These are phyloP conservation scores for Calonectria pauciramosa DNA, from an alignment of 2,329 filamentous ascomycete species.

Conservation along the genomic window DNA sequence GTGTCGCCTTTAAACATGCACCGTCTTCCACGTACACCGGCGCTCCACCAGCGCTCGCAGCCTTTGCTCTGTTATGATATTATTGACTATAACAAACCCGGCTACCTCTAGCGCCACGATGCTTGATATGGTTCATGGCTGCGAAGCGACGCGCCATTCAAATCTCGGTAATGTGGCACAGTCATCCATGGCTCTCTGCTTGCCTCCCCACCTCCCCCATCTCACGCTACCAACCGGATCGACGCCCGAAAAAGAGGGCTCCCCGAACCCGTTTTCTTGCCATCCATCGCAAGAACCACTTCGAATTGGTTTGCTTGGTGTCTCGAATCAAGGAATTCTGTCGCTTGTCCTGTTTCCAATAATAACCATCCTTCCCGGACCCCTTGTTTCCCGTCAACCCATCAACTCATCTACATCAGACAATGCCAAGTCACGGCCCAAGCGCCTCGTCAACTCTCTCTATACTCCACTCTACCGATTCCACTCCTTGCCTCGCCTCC, in stretches of 20 bases:
- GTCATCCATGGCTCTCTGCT: slow-evolving; percentile 11
- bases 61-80: background rate
- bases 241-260: slow-evolving; percentile 4
- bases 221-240: slow-evolving; percentile 21
- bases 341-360: background rate
- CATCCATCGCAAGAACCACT: slow-evolving; percentile 7
- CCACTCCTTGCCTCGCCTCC: slow-evolving; percentile 20
- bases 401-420: slow-evolving; percentile 14
- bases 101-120: slow-evolving; percentile 10
- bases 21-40: background rate
- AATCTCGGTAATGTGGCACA: slow-evolving; percentile 31
- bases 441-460: slow-evolving; percentile 21
- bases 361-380: background rate
- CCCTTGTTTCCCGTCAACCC: background rate
- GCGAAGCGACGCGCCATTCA: slow-evolving; percentile 27
- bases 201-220: slow-evolving; percentile 3
- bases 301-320: background rate
- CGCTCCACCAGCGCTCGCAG: background rate
- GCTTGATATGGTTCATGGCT: slow-evolving; percentile 8
- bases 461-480: background rate
- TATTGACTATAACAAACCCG: background rate
- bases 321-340: background rate
- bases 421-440: background rate
- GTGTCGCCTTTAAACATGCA: background rate
- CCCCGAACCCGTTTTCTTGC: background rate